Evolutionary conservation across 75 land plant genomes (phyloP).

Genomic region (Isoetes taiwanensis): DNA sequence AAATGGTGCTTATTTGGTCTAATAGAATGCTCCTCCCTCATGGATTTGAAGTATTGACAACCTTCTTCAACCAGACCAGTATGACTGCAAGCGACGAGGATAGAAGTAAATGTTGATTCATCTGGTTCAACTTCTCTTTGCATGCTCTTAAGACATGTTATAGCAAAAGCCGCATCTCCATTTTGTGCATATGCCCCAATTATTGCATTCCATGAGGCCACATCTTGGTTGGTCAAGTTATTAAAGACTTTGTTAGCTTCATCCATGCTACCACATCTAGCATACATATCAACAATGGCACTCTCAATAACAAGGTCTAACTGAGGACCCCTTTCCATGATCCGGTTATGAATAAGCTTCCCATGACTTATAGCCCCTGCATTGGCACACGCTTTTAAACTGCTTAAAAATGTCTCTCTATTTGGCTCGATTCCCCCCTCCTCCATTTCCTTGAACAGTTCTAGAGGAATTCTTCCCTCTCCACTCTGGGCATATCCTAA

Average conservation of each 20-base stretch:
- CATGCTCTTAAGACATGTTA: too few species aligned
- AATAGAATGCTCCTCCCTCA: too few species aligned
- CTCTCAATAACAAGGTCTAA: constrained; percentile 24
- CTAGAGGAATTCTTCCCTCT: constrained; percentile 1
- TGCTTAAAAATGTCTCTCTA: constrained; percentile 11
- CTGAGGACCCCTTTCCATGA: constrained; percentile 20
- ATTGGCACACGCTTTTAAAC: constrained; percentile 32
- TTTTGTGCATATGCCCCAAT: constrained; percentile 28
- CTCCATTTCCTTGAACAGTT: constrained; percentile 21
- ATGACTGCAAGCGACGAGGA: too few species aligned
- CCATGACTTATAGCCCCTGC: constrained; percentile 31
- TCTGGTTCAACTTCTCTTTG: too few species aligned
- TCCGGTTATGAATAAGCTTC: constrained; percentile 26
- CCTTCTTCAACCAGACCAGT: too few species aligned
- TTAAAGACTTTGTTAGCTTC: constrained; percentile 22
- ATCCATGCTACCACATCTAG: constrained; percentile 21
- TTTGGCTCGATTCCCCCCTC: constrained; percentile 8
- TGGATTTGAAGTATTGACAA: too few species aligned
- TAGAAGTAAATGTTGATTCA: too few species aligned
- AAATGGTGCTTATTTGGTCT: too few species aligned
- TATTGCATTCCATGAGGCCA: constrained; percentile 31
- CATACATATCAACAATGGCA: constrained; percentile 32
- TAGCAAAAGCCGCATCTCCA: too few species aligned
- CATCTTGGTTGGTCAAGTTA: constrained; percentile 20
- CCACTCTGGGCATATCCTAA: background rate